Percentiles rank a stretch among this genome's conserved stretches.
Conservation (phyloP, 1,284 basidiomycete species). For the Moesziomyces antarcticus region DNA sequence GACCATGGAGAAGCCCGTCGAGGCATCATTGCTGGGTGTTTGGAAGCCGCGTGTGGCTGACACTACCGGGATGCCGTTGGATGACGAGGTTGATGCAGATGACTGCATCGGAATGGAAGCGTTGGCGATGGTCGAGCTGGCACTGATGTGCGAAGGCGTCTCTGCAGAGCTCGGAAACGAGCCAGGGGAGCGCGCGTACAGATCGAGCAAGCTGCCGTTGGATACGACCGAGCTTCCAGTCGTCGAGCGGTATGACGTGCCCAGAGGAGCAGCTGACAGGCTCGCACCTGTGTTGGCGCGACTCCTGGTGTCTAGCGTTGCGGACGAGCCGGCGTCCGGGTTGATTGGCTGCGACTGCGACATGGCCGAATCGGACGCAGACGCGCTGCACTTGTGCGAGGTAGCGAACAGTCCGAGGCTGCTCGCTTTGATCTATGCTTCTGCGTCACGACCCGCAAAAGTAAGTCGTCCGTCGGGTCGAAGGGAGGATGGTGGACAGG, state of each 20-base stretch:
- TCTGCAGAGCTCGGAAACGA: slow-evolving; percentile 18
- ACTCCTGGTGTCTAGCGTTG: slow-evolving; percentile 15
- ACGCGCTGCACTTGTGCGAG: too few relatives aligned
- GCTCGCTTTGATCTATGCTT: too few relatives aligned
- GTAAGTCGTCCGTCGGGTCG: not conserved
- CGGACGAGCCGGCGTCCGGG: slow-evolving; percentile 5
- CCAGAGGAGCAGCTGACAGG: slow-evolving; percentile 17
- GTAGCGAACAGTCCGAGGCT: too few relatives aligned
- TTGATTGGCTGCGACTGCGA: slow-evolving; percentile 11
- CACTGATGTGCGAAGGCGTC: slow-evolving; percentile 1
- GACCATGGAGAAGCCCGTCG: slow-evolving; percentile 14
- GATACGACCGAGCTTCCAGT: slow-evolving; percentile 35
- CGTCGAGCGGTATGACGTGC: slow-evolving; percentile 28
- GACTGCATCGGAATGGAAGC: slow-evolving; percentile 1
- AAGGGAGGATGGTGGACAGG: not conserved
- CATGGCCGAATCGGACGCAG: not conserved
- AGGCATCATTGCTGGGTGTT: slow-evolving; percentile 2
- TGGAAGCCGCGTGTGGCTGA: slow-evolving; percentile 27
- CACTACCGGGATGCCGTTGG: slow-evolving; percentile 6
- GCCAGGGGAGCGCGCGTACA: slow-evolving; percentile 40
- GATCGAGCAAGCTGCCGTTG: slow-evolving; percentile 46
- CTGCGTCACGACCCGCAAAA: too few relatives aligned
- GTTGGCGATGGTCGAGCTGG: not conserved
- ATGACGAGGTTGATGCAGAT: slow-evolving; percentile 3
- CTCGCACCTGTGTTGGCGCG: slow-evolving; percentile 39